Conservation (phyloP, 1,139 yeast species). For the Protomyces arabidopsidicola region DNA sequence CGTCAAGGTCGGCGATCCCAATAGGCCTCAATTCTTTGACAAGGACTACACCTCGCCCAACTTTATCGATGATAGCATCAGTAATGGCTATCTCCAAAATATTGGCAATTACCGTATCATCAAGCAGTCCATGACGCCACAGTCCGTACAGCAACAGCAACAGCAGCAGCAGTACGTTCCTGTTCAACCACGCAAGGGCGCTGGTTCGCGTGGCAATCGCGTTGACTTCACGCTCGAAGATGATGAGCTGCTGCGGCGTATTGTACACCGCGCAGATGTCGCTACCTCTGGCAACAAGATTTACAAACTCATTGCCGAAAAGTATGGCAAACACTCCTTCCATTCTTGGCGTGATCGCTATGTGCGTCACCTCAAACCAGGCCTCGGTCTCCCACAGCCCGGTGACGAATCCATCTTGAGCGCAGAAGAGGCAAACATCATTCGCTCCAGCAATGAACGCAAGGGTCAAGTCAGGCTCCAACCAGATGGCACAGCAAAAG, state of each 20-base stretch:
- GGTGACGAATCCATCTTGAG: constrained; percentile 8
- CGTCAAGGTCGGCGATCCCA: constrained; percentile 18
- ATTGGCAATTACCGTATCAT: constrained; percentile 8
- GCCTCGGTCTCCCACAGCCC: constrained; percentile 12
- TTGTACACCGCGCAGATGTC: constrained; percentile 24
- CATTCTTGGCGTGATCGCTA: constrained; percentile 27
- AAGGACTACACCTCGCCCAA: constrained; percentile 2
- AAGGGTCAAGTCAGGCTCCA: neutral
- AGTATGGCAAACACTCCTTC: constrained; percentile 21
- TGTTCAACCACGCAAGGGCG: neutral
- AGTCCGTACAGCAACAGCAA: too few species aligned
- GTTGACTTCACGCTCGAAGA: constrained; percentile 24
- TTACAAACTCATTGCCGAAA: constrained; percentile 9
- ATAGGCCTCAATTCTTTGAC: constrained; percentile 7
- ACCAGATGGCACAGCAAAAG: neutral
- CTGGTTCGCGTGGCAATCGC: constrained; percentile 13
- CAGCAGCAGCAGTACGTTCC: neutral
- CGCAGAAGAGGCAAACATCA: constrained; percentile 4
- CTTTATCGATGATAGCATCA: constrained; percentile 21
- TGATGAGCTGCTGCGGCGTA: constrained; percentile 16
- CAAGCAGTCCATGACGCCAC: too few species aligned
- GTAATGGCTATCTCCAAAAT: constrained; percentile 8
- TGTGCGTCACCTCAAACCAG: constrained; percentile 20
- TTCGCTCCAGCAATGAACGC: constrained; percentile 4
- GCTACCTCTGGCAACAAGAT: constrained; percentile 23